Percentiles rank a stretch among this genome's conserved stretches.
Conservation (phyloP, 257 asterid species). For the Solanum sitiens region DNA sequence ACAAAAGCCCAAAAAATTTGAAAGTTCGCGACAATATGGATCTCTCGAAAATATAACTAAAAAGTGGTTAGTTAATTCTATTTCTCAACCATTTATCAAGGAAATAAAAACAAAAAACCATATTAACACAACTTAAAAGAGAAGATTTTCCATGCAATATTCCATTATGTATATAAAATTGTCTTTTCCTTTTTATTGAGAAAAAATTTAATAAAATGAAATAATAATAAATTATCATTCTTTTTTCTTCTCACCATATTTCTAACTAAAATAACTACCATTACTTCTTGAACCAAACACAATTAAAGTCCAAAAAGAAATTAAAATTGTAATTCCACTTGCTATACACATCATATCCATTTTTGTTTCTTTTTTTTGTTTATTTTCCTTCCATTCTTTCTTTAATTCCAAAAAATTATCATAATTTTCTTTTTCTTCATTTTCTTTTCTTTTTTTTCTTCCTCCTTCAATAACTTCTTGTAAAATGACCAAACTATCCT, state of each 20-base stretch:
- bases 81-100: background rate
- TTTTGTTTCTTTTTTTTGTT: slow-evolving; percentile 29
- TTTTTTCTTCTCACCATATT: background rate
- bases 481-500: slow-evolving; percentile 42
- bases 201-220: background rate
- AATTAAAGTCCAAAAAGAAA: slow-evolving; percentile 33
- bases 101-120: background rate
- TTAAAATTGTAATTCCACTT: slow-evolving; percentile 28
- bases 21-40: background rate
- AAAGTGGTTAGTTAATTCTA: no score
- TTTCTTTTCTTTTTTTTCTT: slow-evolving; percentile 27
- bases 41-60: no score
- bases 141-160: background rate
- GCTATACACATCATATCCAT: slow-evolving; percentile 39
- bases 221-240: background rate
- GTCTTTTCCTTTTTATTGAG: background rate
- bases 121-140: background rate
- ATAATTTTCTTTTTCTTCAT: slow-evolving; percentile 23
- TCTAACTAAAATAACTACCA: background rate
- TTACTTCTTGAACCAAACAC: slow-evolving; percentile 6
- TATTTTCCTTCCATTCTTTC: slow-evolving; percentile 22
- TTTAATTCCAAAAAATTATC: slow-evolving; percentile 22
- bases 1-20: background rate
- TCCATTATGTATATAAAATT: background rate
- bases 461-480: slow-evolving; percentile 38